Base-by-base conservation (phyloP, 345 rosid genomes). In the Trapa incisa region DNA sequence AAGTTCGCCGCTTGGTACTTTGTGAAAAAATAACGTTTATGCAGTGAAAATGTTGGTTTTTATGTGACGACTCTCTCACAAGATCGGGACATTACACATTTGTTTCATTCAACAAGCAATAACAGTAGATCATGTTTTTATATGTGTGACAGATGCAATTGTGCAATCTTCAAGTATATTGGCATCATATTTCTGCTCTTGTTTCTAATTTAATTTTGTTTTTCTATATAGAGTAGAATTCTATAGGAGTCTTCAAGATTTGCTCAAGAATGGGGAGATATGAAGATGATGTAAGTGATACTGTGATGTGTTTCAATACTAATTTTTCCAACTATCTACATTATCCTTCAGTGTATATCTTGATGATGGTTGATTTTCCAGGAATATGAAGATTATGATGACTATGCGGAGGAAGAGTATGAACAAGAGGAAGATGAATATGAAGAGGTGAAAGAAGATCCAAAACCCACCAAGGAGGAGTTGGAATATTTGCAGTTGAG, bases 401-500 rank as follows among this genome's bases (percentile, higher is more conserved):
- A 84, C 22, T 83, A 84, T 71, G 85, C 78, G 65, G 83, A 77
- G 48, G 82, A 82, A 39, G 84, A 74, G 67, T 89, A 81, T 72
- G 83, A 73, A 32, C 74, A 58, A 64, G 81, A 80, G 13, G 77
- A 76, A 32, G 80, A 66, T 29, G 80, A 66, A 50, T 81, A 73
- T 41, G 75, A 72, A 17, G 80, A 75, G 47, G 73, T 75, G 36
- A 72, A 76, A 68, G 91, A 81, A 77, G 84, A 76, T 29, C 72
- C 73, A 7, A 76, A 74, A 56, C 90, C 94, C 70, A 85, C 82
- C 6, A 75, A 78, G 54, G 86, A 83, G 73, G 84, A 80, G 65
- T 0, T 74, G 45, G 75, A 85, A 63, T 91, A 84, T 76, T 95
- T 95, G 65, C 87, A 75, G 48, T 75, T 83, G 38, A 89, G 99